Evolutionary conservation across 192 early-diverging fungal genomes (phyloP).

Genomic region (Rhizophagus sp.): DNA sequence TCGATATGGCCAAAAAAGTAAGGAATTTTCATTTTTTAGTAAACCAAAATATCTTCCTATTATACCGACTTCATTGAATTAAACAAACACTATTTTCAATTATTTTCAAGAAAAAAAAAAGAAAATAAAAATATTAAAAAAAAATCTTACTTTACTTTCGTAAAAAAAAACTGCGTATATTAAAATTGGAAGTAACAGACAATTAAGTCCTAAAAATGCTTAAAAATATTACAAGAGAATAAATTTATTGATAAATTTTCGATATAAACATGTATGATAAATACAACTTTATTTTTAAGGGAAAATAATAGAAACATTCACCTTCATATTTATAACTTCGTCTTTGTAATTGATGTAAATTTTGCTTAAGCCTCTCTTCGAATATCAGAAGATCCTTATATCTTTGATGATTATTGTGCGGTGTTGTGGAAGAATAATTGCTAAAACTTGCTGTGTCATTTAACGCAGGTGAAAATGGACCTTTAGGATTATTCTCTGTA

Average conservation of each 20-base stretch:
- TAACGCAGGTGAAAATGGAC: neutral
- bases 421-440: conserved; percentile 19
- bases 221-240: neutral
- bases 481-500: neutral
- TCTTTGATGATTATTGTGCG: conserved; percentile 31
- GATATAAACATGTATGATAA: neutral
- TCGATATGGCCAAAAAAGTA: too few relatives aligned
- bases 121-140: neutral
- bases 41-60: too few relatives aligned
- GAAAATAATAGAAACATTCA: conserved; percentile 22
- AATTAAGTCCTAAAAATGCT: conserved; percentile 12
- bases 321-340: conserved; percentile 75
- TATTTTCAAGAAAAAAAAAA: neutral
- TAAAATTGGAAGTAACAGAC: conserved; percentile 40
- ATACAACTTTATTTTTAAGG: too few relatives aligned
- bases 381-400: conserved; percentile 80
- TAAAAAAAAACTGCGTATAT: conserved; percentile 50
- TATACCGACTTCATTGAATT: too few relatives aligned
- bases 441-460: neutral
- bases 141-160: neutral
- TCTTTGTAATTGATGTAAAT: conserved; percentile 63
- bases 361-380: conserved; percentile 77
- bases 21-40: too few relatives aligned
- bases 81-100: too few relatives aligned
- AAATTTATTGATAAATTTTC: conserved; percentile 20